These are phyloP conservation scores for Zizania latifolia DNA, from an alignment of 176 grass and related monocot species.

Conservation along the genomic window DNA sequence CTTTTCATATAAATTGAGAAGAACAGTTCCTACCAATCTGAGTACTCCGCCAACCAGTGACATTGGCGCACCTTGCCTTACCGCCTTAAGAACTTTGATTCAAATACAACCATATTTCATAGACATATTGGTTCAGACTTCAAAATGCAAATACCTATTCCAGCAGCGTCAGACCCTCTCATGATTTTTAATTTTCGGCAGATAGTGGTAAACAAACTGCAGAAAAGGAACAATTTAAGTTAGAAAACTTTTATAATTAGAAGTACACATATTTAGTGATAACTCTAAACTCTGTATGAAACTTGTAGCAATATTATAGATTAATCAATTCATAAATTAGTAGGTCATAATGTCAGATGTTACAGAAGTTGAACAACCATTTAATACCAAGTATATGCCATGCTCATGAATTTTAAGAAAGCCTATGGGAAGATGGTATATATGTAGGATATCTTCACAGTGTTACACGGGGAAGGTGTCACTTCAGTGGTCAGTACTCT, in stretches of 20 bases:
- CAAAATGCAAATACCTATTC: constrained; percentile 38
- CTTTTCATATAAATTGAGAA: too few relatives aligned
- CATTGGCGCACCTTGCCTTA: too few relatives aligned
- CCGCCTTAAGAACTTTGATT: too few relatives aligned
- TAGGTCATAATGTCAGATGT: background rate
- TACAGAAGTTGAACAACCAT: background rate
- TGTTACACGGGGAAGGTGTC: background rate
- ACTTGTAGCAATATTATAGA: background rate
- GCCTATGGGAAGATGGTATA: background rate
- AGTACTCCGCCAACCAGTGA: too few relatives aligned
- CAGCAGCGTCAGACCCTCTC: constrained; percentile 61
- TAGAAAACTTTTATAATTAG: background rate
- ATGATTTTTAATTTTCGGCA: constrained; percentile 61
- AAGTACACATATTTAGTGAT: background rate
- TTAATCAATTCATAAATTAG: constrained; percentile 2
- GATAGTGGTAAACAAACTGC: constrained; percentile 52
- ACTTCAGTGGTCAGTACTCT: background rate
- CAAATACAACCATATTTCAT: background rate
- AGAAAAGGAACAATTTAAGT: constrained; percentile 2
- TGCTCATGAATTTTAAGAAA: background rate
- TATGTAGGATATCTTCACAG: background rate
- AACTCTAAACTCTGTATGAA: background rate
- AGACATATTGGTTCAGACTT: background rate
- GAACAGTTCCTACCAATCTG: too few relatives aligned
- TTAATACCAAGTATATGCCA: background rate